A percentile compares a stretch with the other conserved stretches of the same genome.
phyloP scores from a whole-genome alignment of 768 basidiomycete genomes.

The Russula sp. region DNA sequence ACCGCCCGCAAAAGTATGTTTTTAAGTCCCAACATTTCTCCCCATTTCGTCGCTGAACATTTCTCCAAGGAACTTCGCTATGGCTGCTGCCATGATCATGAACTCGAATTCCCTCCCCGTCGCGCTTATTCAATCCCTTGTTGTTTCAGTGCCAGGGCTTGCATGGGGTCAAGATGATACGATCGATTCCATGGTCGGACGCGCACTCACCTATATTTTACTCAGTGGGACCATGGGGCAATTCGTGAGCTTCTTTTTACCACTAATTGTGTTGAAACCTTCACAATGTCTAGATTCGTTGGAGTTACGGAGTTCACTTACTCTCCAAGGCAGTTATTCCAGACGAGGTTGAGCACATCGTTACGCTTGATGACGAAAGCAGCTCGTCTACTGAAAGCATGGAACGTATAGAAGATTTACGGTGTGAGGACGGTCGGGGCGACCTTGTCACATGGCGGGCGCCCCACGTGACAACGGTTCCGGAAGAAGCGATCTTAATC shows the following conservation, averaged over 20 bases:
- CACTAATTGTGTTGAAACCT: neutral
- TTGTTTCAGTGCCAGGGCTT: constrained; percentile 73
- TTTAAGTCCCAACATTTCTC: neutral
- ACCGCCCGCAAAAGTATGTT: constrained; percentile 68
- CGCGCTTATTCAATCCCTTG: constrained; percentile 91
- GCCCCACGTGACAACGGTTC: neutral
- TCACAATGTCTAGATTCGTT: constrained; percentile 58
- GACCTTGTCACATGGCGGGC: too few species aligned
- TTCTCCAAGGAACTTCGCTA: constrained; percentile 61
- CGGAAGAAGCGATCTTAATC: neutral
- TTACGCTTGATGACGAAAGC: neutral
- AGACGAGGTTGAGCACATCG: constrained; percentile 35
- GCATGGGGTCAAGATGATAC: constrained; percentile 82
- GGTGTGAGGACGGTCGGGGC: constrained; percentile 23
- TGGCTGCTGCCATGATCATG: constrained; percentile 85
- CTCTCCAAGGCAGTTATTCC: constrained; percentile 55
- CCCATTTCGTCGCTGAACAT: neutral
- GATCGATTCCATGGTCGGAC: constrained; percentile 83
- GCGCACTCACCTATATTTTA: constrained; percentile 85
- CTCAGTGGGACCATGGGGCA: constrained; percentile 93
- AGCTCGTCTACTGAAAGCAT: neutral
- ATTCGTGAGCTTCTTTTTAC: constrained; percentile 57
- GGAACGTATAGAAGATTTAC: neutral
- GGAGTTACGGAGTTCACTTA: constrained; percentile 86
- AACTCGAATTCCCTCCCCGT: constrained; percentile 95